These are phyloP conservation scores for Fusarium nelsonii DNA, from an alignment of 2,329 filamentous ascomycete species.

Conservation along the genomic window DNA sequence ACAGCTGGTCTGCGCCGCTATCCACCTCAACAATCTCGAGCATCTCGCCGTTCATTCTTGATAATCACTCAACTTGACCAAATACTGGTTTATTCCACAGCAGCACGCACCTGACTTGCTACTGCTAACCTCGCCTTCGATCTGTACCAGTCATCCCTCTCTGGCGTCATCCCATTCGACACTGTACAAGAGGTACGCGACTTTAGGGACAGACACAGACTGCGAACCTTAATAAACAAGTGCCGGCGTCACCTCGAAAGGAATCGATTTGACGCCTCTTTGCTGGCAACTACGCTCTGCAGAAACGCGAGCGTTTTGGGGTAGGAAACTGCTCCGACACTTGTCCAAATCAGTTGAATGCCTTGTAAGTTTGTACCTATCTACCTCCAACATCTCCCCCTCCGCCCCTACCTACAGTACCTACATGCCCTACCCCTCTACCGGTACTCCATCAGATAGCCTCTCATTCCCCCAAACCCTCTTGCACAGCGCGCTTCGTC, in stretches of 20 bases:
- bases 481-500: conserved; percentile 31
- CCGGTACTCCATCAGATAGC: conserved; percentile 21
- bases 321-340: conserved; percentile 52
- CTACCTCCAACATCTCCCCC: conserved; percentile 25
- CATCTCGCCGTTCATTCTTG: conserved; percentile 36
- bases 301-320: conserved; percentile 48
- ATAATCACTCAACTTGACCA: conserved; percentile 24
- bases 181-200: conserved; percentile 32
- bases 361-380: conserved; percentile 51
- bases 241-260: conserved; percentile 37
- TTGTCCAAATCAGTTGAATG: conserved; percentile 53
- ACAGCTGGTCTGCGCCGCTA: conserved; percentile 50
- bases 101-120: conserved; percentile 23
- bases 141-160: conserved; percentile 25
- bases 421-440: conserved; percentile 11
- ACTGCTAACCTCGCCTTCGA: conserved; percentile 23
- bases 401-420: neutral
- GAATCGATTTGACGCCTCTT: conserved; percentile 32
- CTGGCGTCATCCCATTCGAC: conserved; percentile 29
- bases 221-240: conserved; percentile 37
- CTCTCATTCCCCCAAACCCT: conserved; percentile 24
- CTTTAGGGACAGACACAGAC: conserved; percentile 28
- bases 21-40: conserved; percentile 30
- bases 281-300: conserved; percentile 44
- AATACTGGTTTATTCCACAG: conserved; percentile 11